Conservation (phyloP, 495 filamentous ascomycete genomes). For the Xylaria longipes region DNA sequence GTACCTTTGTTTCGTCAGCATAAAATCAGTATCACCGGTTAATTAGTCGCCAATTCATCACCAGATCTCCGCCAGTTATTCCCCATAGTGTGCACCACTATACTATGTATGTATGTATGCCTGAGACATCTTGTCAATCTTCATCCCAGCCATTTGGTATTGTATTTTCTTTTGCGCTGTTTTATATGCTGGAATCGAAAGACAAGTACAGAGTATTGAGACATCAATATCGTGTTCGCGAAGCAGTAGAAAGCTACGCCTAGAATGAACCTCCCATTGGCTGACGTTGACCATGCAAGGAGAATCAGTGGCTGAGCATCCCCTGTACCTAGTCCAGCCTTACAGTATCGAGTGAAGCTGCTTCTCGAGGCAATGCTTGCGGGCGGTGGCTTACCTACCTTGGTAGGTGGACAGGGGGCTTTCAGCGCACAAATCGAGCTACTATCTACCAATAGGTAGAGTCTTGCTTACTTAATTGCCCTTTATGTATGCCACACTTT, state of each 20-base stretch:
- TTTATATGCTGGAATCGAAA: neutral
- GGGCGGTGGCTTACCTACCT: neutral
- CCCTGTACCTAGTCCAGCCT: constrained; percentile 22
- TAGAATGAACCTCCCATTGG: neutral
- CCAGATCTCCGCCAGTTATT: neutral
- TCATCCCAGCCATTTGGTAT: neutral
- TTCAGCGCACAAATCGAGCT: constrained; percentile 13
- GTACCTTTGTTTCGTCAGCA: constrained; percentile 1
- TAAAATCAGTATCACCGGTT: neutral
- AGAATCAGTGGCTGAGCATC: constrained; percentile 23
- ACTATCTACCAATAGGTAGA: neutral
- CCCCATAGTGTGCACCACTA: neutral
- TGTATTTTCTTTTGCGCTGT: constrained; percentile 3
- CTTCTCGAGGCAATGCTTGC: constrained; percentile 2
- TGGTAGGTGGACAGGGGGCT: constrained; percentile 7
- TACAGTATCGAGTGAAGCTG: constrained; percentile 3
- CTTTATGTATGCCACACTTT: neutral
- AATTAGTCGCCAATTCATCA: constrained; percentile 12
- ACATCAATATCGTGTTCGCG: constrained; percentile 16
- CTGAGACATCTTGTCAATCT: constrained; percentile 8
- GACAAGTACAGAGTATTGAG: constrained; percentile 9
- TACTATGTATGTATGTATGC: neutral
- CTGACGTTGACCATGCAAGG: constrained; percentile 14
- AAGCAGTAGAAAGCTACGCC: neutral
- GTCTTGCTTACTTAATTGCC: neutral